Evolutionary conservation across 495 filamentous ascomycete species (phyloP).

Genomic region (Podospora tetraspora): DNA sequence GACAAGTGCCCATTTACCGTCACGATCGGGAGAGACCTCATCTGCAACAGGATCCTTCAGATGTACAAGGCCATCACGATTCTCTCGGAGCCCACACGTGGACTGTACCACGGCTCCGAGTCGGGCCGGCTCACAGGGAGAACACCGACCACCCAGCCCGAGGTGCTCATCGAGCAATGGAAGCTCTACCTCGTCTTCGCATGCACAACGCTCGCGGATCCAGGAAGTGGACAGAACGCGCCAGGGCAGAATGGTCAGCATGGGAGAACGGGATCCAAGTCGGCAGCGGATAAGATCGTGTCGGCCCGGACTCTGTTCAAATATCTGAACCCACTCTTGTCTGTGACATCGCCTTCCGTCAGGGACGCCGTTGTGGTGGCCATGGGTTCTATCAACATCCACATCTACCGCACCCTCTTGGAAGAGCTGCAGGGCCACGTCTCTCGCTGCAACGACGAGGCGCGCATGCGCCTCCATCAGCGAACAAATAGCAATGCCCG

Average conservation of each 20-base stretch:
- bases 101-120: constrained; percentile 49
- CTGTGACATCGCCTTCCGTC: constrained; percentile 66
- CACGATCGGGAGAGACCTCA: constrained; percentile 79
- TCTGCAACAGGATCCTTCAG: constrained; percentile 85
- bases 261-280: constrained; percentile 75
- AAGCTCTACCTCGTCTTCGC: constrained; percentile 97
- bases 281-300: constrained; percentile 73
- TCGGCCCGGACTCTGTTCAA: constrained; percentile 85
- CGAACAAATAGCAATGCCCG: constrained; percentile 70
- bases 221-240: constrained; percentile 60
- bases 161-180: constrained; percentile 94
- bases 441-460: constrained; percentile 73
- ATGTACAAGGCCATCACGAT: constrained; percentile 80
- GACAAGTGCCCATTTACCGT: constrained; percentile 88
- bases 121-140: constrained; percentile 44
- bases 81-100: constrained; percentile 67
- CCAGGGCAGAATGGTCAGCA: constrained; percentile 65
- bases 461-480: constrained; percentile 79
- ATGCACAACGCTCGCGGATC: constrained; percentile 87
- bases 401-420: constrained; percentile 87
- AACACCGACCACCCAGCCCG: constrained; percentile 69
- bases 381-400: constrained; percentile 89
- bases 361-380: constrained; percentile 88
- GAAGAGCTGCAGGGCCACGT: constrained; percentile 86
- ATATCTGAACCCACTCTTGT: constrained; percentile 81